Evolutionary conservation across 371 early-diverging fungal genomes (phyloP), one percentile per base, ranked within the genome.

Genomic region (Mortierella sp.): DNA sequence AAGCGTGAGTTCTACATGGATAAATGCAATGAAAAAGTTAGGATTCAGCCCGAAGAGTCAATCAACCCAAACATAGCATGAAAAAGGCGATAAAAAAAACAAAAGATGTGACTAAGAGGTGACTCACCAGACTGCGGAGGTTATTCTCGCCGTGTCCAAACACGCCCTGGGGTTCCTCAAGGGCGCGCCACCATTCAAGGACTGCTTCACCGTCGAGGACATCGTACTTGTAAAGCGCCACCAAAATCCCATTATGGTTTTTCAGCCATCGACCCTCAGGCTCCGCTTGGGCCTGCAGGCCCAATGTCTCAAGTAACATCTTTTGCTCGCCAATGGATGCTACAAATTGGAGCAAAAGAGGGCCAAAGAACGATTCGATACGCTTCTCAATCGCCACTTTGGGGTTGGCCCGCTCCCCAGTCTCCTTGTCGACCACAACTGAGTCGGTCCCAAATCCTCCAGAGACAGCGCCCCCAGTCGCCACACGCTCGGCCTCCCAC

Each of bases 181-280:
- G 73, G 4, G 44, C 54, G 24, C 74, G 78, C 84, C 84, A 84
- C 84, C 84, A 84, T 34, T 81, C 84, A 42, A 84, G 48, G 44
- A 84, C 73, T 21, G 81, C 84, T 26, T 84, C 79, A 26, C 76
- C 72, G 14, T 81, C 84, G 3, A 84, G 60, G 16, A 84, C 81
- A 70, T 84, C 81, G 48, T 54, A 71, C 68, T 84, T 84, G 81
- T 76, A 84, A 8, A 84, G 74, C 13, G 84, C 81, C 73, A 84
- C 81, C 60, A 84, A 70, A 21, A 81, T 75, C 31, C 73, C 58
- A 48, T 73, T 76, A 34, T 84, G 84, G 77, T 84, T 84, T 71
- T 70, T 80, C 50, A 84, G 55, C 78, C 77, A 80, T 34, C 73
- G 58, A 24, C 72, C 54, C 45, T 83, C 68, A 9, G 42, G 24